These are phyloP conservation scores for Microbotryum scabiosae DNA, from an alignment of 1,284 basidiomycete species.

Conservation along the genomic window DNA sequence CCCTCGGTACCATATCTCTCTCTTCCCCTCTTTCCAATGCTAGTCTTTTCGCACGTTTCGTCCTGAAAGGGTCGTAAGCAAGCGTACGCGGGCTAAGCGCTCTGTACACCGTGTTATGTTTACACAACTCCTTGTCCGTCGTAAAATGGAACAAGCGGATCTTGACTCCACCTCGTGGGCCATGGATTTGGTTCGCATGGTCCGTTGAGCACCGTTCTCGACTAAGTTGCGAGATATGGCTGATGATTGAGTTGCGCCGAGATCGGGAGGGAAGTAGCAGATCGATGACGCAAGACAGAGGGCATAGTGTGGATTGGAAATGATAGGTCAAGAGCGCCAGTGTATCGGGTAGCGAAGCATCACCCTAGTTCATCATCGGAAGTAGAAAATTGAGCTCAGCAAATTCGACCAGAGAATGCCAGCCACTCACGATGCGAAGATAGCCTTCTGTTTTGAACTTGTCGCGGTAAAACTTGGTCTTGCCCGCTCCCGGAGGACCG, in stretches of 20 bases:
- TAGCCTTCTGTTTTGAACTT: conserved; percentile 65
- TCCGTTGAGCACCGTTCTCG: background rate
- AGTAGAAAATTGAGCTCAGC: background rate
- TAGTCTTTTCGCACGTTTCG: conserved; percentile 35
- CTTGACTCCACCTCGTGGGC: background rate
- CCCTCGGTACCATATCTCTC: conserved; percentile 18
- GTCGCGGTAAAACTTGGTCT: conserved; percentile 65
- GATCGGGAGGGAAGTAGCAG: conserved; percentile 70
- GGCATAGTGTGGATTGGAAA: conserved; percentile 44
- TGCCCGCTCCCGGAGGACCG: conserved; percentile 78
- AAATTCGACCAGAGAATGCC: background rate
- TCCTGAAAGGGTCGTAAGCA: conserved; percentile 59
- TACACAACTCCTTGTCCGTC: conserved; percentile 63
- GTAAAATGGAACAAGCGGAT: conserved; percentile 55
- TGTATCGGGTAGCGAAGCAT: conserved; percentile 54
- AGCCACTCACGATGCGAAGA: conserved; percentile 50
- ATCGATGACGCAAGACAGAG: conserved; percentile 68
- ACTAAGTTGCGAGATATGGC: conserved; percentile 45
- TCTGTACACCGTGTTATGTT: conserved; percentile 48
- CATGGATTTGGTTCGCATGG: background rate
- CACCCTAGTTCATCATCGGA: conserved; percentile 47
- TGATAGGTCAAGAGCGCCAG: conserved; percentile 41
- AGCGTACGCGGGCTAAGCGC: background rate
- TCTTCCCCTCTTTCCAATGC: background rate
- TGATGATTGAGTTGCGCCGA: conserved; percentile 62